phyloP scores from a whole-genome alignment of 495 filamentous ascomycete genomes.

The Xylaria flabelliformis region DNA sequence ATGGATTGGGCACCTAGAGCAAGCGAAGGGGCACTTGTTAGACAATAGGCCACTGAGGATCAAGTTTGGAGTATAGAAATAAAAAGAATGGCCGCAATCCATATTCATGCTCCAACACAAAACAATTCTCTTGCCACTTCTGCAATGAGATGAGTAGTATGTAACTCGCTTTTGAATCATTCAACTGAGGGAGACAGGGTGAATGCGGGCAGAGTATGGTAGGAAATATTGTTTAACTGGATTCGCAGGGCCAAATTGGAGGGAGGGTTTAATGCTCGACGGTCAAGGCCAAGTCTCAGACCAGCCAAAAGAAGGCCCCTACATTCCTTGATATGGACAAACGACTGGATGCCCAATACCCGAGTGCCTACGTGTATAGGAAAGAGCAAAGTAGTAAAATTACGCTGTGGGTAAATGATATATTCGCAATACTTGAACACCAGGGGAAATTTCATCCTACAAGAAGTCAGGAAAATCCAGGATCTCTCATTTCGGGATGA shows the following conservation, averaged over 20 bases:
- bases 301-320: background rate
- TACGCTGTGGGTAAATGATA: background rate
- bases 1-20: background rate
- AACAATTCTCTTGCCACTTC: background rate
- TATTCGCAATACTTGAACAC: background rate
- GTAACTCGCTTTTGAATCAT: background rate
- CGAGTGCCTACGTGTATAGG: background rate
- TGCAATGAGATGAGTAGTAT: background rate
- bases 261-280: background rate
- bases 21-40: background rate
- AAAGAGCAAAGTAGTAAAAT: background rate
- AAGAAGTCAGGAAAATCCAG: background rate
- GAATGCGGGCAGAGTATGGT: background rate
- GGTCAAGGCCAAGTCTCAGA: background rate
- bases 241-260: background rate
- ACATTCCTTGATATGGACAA: background rate
- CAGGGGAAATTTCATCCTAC: background rate
- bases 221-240: background rate
- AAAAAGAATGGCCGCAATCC: background rate
- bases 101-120: background rate
- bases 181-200: background rate
- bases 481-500: background rate
- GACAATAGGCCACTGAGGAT: background rate
- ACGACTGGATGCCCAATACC: background rate
- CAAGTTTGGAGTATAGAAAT: background rate